phyloP scores from a whole-genome alignment of 805 yeast genomes.

The Starmerella bacillaris region DNA sequence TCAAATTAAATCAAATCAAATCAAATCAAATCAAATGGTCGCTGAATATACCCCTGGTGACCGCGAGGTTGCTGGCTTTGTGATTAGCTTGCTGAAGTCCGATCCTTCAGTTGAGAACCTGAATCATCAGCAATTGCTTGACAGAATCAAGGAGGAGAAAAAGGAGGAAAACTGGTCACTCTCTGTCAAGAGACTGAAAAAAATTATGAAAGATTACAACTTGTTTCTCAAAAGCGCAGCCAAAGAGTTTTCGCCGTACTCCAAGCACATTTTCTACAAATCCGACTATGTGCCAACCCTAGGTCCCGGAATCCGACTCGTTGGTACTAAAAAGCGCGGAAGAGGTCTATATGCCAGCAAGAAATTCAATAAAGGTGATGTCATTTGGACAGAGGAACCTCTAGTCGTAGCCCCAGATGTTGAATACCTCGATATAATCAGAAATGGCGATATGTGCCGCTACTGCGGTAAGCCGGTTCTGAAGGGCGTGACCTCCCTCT shows the following conservation, averaged over 20 bases:
- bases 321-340: constrained; percentile 37
- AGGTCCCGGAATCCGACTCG: constrained; percentile 28
- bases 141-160: constrained; percentile 32
- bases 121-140: constrained; percentile 37
- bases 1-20: no score
- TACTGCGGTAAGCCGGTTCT: constrained; percentile 37
- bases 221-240: constrained; percentile 25
- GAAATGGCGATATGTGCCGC: constrained; percentile 49
- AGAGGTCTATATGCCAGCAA: constrained; percentile 41
- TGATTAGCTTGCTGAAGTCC: constrained; percentile 48
- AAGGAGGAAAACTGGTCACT: constrained; percentile 39
- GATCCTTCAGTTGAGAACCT: constrained; percentile 45
- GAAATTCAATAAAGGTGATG: constrained; percentile 31
- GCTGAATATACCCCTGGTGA: constrained; percentile 32
- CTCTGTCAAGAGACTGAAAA: constrained; percentile 38
- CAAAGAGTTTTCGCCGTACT: neutral
- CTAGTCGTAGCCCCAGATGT: constrained; percentile 48
- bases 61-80: constrained; percentile 40
- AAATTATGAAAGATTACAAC: constrained; percentile 39
- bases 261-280: constrained; percentile 21
- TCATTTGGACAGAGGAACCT: constrained; percentile 47
- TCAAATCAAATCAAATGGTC: neutral
- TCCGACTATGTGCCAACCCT: constrained; percentile 29
- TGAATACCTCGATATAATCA: constrained; percentile 42
- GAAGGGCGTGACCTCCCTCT: no score